Evolutionary conservation across 2,329 filamentous ascomycete species (phyloP), one percentile per base, ranked within the genome.

Genomic region (Cercospora zeina): DNA sequence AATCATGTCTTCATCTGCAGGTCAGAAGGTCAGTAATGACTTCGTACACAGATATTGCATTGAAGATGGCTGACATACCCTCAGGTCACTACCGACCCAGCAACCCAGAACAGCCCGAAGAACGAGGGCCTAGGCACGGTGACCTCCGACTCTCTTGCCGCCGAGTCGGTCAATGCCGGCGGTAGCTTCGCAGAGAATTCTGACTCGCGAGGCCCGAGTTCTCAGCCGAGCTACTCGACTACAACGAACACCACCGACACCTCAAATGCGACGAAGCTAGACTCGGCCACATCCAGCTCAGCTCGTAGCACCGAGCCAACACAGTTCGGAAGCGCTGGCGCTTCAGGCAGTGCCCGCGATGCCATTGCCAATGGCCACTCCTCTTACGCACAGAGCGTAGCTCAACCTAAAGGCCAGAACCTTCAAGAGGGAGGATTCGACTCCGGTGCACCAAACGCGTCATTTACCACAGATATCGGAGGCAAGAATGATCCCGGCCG

Each of bases 121-220:
- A 73, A 78, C 14, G 90, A 95, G 74, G 78, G 81, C 13, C 79
- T 87, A 4, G 91, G 91, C 57, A 70, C 80, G 27, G 82, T 93
- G 1, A 77, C 83, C 49, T 79, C 82, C 13, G 89, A 89, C 76
- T 93, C 89, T 6, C 85, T 96, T 4, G 91, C 91, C 10, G 88
- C 86, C 62, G 87, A 93, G 71, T 95, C 90, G 0, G 77, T 85
- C 62, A 77, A 80, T 51, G 68, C 78, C 21, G 82, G 82, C 61
- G 89, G 89, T 66, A 78, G 75, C 11, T 91, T 90, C 69, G 78
- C 82, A 42, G 74, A 82, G 30, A 75, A 81, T 61, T 89, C 90
- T 76, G 78, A 80, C 24, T 79, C 82, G 64, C 80, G 81, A 16
- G 78, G 80, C 42, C 79, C 80, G 5, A 77, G 78, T 33, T 73